Percentiles rank a stretch among this genome's conserved stretches.
Evolutionary conservation across 2,329 filamentous ascomycete species (phyloP).

Genomic region (Didymella lethalis): DNA sequence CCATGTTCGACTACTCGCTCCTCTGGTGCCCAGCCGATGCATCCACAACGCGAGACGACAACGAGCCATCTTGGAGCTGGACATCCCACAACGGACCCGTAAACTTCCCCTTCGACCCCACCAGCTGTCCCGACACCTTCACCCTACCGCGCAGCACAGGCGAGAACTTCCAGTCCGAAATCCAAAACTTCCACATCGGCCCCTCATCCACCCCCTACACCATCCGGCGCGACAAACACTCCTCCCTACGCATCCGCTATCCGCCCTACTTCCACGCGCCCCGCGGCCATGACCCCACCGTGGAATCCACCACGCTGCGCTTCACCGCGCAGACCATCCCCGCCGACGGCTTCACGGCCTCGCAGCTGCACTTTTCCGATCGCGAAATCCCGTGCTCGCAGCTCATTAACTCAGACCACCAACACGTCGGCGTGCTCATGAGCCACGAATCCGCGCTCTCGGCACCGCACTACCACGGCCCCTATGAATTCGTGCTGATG

Average conservation of each 20-base stretch:
- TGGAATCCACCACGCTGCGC: slow-evolving; percentile 35
- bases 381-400: slow-evolving; percentile 37
- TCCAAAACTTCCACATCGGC: slow-evolving; percentile 39
- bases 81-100: slow-evolving; percentile 36
- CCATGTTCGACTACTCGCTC: slow-evolving; percentile 43
- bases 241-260: slow-evolving; percentile 34
- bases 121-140: slow-evolving; percentile 41
- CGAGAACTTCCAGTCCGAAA: slow-evolving; percentile 42
- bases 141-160: slow-evolving; percentile 30
- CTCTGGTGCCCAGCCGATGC: slow-evolving; percentile 45
- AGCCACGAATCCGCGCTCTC: slow-evolving; percentile 36
- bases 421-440: slow-evolving; percentile 46
- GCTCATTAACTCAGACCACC: slow-evolving; percentile 31
- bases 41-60: slow-evolving; percentile 22
- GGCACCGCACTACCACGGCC: slow-evolving; percentile 26
- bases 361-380: slow-evolving; percentile 35
- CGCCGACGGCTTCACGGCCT: slow-evolving; percentile 35
- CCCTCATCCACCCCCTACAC: slow-evolving; percentile 35
- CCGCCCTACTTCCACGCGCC: slow-evolving; percentile 40
- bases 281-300: slow-evolving; percentile 27
- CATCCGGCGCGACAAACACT: slow-evolving; percentile 38
- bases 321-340: slow-evolving; percentile 39
- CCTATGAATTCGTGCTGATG: slow-evolving; percentile 42
- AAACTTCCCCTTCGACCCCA: slow-evolving; percentile 47
- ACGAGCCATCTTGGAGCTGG: slow-evolving; percentile 48